phyloP scores from a whole-genome alignment of 2,329 filamentous ascomycete genomes.

The Gremmenia infestans region DNA sequence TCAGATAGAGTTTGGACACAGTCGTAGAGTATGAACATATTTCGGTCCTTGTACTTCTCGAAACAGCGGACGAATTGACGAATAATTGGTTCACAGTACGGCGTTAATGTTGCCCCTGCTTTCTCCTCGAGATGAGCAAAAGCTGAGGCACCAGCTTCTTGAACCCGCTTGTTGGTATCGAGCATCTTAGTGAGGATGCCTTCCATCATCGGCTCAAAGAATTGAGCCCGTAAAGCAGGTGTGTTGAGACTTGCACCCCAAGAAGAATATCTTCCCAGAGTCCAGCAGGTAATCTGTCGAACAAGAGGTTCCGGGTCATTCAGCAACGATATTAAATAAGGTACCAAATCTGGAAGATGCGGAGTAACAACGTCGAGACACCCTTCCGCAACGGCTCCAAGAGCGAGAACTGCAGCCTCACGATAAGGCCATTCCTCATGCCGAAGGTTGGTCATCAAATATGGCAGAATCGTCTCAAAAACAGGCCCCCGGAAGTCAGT shows the following conservation, averaged over 20 bases:
- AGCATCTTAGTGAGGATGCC: conserved; percentile 92
- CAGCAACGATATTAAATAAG: conserved; percentile 82
- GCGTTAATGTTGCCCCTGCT: conserved; percentile 71
- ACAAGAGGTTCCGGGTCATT: conserved; percentile 85
- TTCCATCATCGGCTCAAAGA: conserved; percentile 95
- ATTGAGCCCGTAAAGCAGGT: conserved; percentile 63
- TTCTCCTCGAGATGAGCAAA: conserved; percentile 97
- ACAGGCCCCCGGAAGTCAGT: conserved; percentile 83
- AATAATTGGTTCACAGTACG: conserved; percentile 86
- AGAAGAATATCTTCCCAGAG: conserved; percentile 83
- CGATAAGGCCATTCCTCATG: conserved; percentile 87
- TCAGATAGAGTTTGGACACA: conserved; percentile 96
- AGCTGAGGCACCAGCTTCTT: conserved; percentile 91
- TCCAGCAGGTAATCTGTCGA: conserved; percentile 97
- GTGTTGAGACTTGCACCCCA: conserved; percentile 80
- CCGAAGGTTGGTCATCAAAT: conserved; percentile 82
- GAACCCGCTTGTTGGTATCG: conserved; percentile 95
- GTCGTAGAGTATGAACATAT: conserved; percentile 98
- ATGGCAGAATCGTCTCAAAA: conserved; percentile 88
- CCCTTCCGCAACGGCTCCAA: conserved; percentile 91
- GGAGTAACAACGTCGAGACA: conserved; percentile 87
- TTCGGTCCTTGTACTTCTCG: conserved; percentile 92
- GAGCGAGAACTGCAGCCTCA: conserved; percentile 87
- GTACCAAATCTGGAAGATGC: conserved; percentile 83
- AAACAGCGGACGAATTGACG: conserved; percentile 92